phyloP scores from a whole-genome alignment of 2,329 filamentous ascomycete genomes.

The Phaeophleospora eucalypticola region DNA sequence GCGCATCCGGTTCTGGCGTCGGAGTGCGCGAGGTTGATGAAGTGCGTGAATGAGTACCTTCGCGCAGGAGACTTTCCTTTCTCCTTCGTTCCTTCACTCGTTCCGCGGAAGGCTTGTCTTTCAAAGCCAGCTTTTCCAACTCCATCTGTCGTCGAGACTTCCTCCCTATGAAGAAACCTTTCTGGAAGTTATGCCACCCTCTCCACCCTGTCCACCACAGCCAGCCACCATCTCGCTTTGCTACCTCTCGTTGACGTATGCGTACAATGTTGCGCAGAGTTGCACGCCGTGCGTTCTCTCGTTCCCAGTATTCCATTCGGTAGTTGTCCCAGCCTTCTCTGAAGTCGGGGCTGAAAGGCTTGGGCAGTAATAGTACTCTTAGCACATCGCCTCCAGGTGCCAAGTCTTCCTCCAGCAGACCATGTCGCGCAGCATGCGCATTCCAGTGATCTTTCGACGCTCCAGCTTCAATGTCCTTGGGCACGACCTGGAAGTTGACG shows the following conservation, averaged over 20 bases:
- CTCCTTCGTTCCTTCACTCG: constrained; percentile 18
- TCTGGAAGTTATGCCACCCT: constrained; percentile 41
- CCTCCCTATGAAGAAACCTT: constrained; percentile 19
- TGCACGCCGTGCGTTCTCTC: constrained; percentile 83
- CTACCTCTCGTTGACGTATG: constrained; percentile 63
- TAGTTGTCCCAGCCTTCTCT: constrained; percentile 97
- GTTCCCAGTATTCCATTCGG: constrained; percentile 92
- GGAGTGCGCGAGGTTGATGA: constrained; percentile 24
- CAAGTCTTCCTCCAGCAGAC: constrained; percentile 74
- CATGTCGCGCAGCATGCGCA: constrained; percentile 33
- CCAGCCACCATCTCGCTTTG: constrained; percentile 68
- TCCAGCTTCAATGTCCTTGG: constrained; percentile 39
- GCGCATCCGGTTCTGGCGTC: constrained; percentile 22
- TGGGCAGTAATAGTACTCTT: constrained; percentile 83
- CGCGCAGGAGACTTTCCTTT: constrained; percentile 22
- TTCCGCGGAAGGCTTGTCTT: constrained; percentile 21
- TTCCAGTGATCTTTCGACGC: constrained; percentile 60
- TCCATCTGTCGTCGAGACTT: constrained; percentile 29
- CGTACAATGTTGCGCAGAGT: constrained; percentile 67
- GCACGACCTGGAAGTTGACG: constrained; percentile 35
- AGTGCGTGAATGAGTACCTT: constrained; percentile 20
- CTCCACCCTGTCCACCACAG: constrained; percentile 83
- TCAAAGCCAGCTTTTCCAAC: constrained; percentile 28
- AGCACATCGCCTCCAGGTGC: constrained; percentile 87
- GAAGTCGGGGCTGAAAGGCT: constrained; percentile 91